Conservation (phyloP, 192 early-diverging fungal genomes). For the Coemansia sp. region DNA sequence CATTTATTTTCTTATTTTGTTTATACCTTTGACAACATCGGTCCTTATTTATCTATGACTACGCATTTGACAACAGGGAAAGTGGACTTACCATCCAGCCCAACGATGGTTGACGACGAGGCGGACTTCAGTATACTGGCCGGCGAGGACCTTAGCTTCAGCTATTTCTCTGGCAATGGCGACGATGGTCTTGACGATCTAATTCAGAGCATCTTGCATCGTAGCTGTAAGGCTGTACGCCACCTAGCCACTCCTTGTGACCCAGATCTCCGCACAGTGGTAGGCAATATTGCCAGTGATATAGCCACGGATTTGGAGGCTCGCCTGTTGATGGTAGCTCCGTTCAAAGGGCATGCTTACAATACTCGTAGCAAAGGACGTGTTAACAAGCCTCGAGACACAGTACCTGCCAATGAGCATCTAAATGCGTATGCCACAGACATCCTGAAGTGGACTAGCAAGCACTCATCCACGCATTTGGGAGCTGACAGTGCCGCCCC, state of each 20-base stretch:
- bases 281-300: not conserved
- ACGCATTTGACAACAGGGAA: too few relatives aligned
- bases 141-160: too few relatives aligned
- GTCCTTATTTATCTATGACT: too few relatives aligned
- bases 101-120: too few relatives aligned
- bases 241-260: not conserved
- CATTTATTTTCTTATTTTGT: too few relatives aligned
- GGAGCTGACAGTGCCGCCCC: too few relatives aligned
- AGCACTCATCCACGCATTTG: not conserved
- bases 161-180: too few relatives aligned
- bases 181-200: too few relatives aligned
- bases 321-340: not conserved
- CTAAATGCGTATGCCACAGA: not conserved
- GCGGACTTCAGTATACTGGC: too few relatives aligned
- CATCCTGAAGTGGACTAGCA: not conserved
- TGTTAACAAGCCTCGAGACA: not conserved
- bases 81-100: too few relatives aligned
- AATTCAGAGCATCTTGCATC: not conserved
- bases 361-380: not conserved
- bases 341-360: not conserved
- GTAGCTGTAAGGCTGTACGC: not conserved
- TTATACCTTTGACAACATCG: too few relatives aligned
- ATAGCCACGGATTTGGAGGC: not conserved
- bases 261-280: not conserved
- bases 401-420: not conserved